Conservation (phyloP, 495 filamentous ascomycete species). For the Paragyromitra xinjiangensis region DNA sequence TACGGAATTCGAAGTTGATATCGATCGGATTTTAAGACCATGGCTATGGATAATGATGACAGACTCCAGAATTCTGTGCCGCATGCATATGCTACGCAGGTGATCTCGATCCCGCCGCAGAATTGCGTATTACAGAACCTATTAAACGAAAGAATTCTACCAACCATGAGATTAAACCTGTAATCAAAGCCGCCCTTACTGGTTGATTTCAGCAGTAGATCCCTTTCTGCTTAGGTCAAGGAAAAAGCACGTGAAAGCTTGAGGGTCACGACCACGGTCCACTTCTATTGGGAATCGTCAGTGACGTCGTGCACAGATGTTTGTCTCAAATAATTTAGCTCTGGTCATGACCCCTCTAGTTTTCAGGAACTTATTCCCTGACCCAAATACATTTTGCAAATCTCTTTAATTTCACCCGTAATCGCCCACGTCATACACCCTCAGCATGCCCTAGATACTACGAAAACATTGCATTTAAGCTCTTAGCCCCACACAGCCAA, state of each 20-base stretch:
- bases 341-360: too few species aligned
- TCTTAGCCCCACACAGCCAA: background rate
- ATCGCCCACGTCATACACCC: conserved; percentile 8
- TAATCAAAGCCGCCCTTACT: background rate
- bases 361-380: too few species aligned
- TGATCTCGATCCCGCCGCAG: background rate
- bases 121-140: background rate
- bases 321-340: too few species aligned
- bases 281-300: too few species aligned
- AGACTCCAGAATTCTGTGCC: background rate
- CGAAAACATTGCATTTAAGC: background rate
- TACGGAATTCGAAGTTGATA: background rate
- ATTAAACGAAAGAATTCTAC: background rate
- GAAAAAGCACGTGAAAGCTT: too few species aligned
- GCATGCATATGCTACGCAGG: background rate
- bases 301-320: too few species aligned
- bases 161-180: background rate
- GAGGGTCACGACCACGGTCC: too few species aligned
- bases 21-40: background rate
- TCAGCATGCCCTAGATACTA: background rate
- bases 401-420: background rate
- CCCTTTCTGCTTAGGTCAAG: background rate
- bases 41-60: background rate
- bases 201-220: background rate
- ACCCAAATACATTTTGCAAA: background rate